A percentile compares a stretch with the other conserved stretches of the same genome.
Evolutionary conservation across 176 grass and related monocot genomes (phyloP).

Genomic region (Musa itinerans): DNA sequence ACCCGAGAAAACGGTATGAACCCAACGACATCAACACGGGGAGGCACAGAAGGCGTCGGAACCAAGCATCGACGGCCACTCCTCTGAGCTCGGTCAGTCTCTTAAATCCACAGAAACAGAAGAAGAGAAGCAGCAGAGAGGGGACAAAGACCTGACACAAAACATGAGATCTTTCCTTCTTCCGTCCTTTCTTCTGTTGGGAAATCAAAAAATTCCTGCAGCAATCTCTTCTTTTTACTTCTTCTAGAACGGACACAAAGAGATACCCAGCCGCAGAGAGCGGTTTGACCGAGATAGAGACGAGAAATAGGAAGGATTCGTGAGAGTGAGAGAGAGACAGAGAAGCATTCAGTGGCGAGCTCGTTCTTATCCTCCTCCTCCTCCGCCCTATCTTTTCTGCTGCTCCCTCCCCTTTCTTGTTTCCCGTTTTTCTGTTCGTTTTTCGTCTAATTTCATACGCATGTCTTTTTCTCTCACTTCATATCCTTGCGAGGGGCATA

Average conservation of each 20-base stretch:
- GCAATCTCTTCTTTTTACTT: neutral
- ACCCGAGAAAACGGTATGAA: neutral
- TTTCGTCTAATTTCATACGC: no score
- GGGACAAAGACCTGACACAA: conserved; percentile 1
- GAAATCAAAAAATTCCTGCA: conserved; percentile 4
- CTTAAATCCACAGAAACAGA: neutral
- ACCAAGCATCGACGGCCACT: conserved; percentile 9
- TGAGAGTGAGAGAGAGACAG: neutral
- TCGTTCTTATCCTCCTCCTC: neutral
- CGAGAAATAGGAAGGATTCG: neutral
- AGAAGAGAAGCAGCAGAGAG: neutral
- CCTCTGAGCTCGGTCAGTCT: neutral
- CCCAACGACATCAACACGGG: neutral
- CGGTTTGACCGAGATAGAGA: conserved; percentile 18
- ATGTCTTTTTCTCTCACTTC: no score
- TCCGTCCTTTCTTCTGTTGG: neutral
- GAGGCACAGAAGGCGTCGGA: neutral
- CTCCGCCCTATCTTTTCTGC: neutral
- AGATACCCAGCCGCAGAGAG: neutral
- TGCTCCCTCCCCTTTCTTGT: neutral
- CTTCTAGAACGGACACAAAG: neutral
- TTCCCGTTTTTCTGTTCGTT: no score
- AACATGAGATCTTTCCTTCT: neutral
- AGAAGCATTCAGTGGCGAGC: no score
- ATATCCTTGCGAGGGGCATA: no score